Percentiles rank a stretch among this genome's conserved stretches.
Conservation (phyloP, 2,329 filamentous ascomycete species). For the Claviceps monticola region DNA sequence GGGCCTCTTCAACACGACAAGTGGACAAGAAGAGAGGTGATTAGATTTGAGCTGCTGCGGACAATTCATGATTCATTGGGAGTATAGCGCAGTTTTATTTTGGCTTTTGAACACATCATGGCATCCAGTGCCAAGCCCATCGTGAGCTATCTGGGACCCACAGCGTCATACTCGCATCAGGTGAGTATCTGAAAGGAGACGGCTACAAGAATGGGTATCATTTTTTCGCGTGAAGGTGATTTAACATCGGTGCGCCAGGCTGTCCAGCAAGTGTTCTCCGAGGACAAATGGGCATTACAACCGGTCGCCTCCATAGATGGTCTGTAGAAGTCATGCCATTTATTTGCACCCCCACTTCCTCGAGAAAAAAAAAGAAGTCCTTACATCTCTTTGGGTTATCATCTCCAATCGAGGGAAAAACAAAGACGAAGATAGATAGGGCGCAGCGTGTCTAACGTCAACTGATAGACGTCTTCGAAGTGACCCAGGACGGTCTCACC, state of each 20-base stretch:
- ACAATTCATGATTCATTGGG: background rate
- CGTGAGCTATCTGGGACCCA: constrained; percentile 36
- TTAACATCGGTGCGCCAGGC: constrained; percentile 22
- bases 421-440: too few species aligned
- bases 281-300: constrained; percentile 31
- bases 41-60: background rate
- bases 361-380: background rate
- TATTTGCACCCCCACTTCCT: background rate
- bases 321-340: constrained; percentile 12
- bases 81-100: background rate
- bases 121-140: constrained; percentile 20
- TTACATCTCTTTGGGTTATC: background rate
- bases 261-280: constrained; percentile 32
- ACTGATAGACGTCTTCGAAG: constrained; percentile 59
- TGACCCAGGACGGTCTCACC: constrained; percentile 53
- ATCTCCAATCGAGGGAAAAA: background rate
- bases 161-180: constrained; percentile 38
- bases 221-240: background rate
- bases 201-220: too few species aligned
- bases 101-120: constrained; percentile 11
- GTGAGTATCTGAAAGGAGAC: constrained; percentile 16
- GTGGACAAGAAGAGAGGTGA: background rate
- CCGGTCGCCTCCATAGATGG: constrained; percentile 39
- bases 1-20: background rate
- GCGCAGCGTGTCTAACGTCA: background rate